Conservation (phyloP, 805 yeast genomes). For the Suhomyces tanzawaensis region DNA sequence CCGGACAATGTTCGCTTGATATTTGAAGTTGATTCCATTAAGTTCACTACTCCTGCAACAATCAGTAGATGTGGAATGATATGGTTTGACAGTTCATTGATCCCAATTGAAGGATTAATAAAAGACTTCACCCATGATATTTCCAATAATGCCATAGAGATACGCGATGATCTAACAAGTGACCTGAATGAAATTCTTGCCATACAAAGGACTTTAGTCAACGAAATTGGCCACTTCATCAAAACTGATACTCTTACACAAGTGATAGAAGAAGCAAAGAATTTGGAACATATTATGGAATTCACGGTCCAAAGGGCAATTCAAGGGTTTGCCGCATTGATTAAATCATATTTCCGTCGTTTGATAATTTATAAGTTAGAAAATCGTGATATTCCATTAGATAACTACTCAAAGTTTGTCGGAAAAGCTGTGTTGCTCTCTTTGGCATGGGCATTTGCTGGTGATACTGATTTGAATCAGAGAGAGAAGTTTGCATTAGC, state of each 20-base stretch:
- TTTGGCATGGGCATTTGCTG: constrained; percentile 63
- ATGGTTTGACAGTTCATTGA: constrained; percentile 52
- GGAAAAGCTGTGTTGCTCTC: constrained; percentile 36
- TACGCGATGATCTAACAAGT: constrained; percentile 4
- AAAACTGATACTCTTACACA: constrained; percentile 1
- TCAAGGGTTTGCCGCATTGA: constrained; percentile 38
- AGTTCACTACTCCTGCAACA: constrained; percentile 83
- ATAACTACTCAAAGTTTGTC: constrained; percentile 27
- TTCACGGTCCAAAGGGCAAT: constrained; percentile 36
- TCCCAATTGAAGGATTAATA: constrained; percentile 17
- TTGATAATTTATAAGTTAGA: constrained; percentile 10
- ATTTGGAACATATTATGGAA: constrained; percentile 52
- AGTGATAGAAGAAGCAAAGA: constrained; percentile 17
- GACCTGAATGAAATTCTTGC: constrained; percentile 6
- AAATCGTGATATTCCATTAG: constrained; percentile 13
- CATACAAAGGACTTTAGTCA: constrained; percentile 17
- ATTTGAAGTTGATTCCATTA: constrained; percentile 72
- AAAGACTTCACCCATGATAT: constrained; percentile 17
- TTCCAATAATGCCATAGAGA: constrained; percentile 8
- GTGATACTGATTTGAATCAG: constrained; percentile 45
- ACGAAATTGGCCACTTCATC: constrained; percentile 1
- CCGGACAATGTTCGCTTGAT: constrained; percentile 63
- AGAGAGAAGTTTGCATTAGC: constrained; percentile 36
- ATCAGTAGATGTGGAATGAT: constrained; percentile 90
- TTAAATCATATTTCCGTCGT: constrained; percentile 34